Evolutionary conservation across 371 early-diverging fungal genomes (phyloP).

Genomic region (Mucor irregularis): DNA sequence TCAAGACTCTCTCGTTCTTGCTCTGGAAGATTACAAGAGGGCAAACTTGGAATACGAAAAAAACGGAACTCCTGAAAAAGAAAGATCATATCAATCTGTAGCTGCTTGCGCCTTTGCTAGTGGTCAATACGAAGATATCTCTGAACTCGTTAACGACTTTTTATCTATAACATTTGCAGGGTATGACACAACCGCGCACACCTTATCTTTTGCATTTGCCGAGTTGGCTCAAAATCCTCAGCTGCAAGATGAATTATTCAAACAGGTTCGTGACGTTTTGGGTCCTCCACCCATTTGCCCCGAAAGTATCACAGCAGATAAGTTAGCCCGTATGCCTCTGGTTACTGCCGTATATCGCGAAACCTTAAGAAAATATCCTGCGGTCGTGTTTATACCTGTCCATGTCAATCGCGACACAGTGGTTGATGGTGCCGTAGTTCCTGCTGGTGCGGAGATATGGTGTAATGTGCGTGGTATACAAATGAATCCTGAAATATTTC

Average conservation of each 20-base stretch:
- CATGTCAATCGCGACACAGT: conserved; percentile 44
- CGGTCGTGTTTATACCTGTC: conserved; percentile 48
- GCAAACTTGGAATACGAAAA: conserved; percentile 8
- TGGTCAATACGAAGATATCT: conserved; percentile 28
- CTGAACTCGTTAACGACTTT: conserved; percentile 42
- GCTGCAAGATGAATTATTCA: conserved; percentile 37
- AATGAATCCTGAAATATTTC: conserved; percentile 48
- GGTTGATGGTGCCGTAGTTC: conserved; percentile 42
- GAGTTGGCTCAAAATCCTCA: conserved; percentile 45
- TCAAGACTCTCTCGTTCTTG: conserved; percentile 28
- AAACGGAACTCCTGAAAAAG: conserved; percentile 7
- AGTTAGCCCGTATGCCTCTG: conserved; percentile 38
- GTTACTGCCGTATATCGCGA: conserved; percentile 51
- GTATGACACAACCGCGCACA: conserved; percentile 51
- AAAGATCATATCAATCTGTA: conserved; percentile 28
- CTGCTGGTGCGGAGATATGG: conserved; percentile 47
- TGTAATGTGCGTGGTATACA: conserved; percentile 51
- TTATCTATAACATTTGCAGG: conserved; percentile 50
- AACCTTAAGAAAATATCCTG: conserved; percentile 51
- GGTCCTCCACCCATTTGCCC: conserved; percentile 46
- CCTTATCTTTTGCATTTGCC: conserved; percentile 44
- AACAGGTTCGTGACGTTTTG: conserved; percentile 37
- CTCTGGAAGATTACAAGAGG: conserved; percentile 23
- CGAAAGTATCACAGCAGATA: conserved; percentile 36
- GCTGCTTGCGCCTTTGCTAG: conserved; percentile 44